A percentile compares a stretch with the other conserved stretches of the same genome.
Conservation (phyloP, 2,329 filamentous ascomycete species). For the Colletotrichum sp. region DNA sequence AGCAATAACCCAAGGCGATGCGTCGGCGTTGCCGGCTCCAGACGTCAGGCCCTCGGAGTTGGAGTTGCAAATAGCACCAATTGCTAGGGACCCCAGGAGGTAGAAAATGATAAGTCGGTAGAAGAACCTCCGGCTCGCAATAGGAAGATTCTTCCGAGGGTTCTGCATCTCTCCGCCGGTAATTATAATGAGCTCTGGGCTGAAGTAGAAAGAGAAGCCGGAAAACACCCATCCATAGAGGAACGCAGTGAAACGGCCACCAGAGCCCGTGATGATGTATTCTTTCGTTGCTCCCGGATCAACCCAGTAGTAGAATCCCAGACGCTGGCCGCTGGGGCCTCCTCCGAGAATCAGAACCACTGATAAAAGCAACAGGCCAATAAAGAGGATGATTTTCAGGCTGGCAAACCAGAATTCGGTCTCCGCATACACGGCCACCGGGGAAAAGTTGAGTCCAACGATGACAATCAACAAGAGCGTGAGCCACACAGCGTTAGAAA, state of each 20-base stretch:
- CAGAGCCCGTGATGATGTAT: conserved; percentile 23
- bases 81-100: conserved; percentile 54
- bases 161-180: conserved; percentile 36
- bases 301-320: conserved; percentile 23
- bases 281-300: conserved; percentile 11
- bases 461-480: conserved; percentile 23
- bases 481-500: conserved; percentile 22
- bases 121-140: conserved; percentile 27
- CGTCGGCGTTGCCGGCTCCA: conserved; percentile 36
- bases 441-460: conserved; percentile 17
- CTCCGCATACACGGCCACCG: conserved; percentile 49
- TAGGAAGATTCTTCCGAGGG: conserved; percentile 45
- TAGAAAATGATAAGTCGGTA: conserved; percentile 42
- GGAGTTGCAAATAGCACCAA: conserved; percentile 57
- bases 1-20: conserved; percentile 52
- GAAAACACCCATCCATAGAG: conserved; percentile 25
- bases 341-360: conserved; percentile 38
- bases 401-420: conserved; percentile 62
- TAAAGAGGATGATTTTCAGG: conserved; percentile 57
- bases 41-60: conserved; percentile 47
- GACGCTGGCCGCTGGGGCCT: conserved; percentile 22
- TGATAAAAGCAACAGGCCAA: conserved; percentile 67
- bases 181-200: conserved; percentile 24
- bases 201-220: conserved; percentile 24
- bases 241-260: conserved; percentile 21